These are phyloP conservation scores for Jaapia argillacea DNA, from an alignment of 768 basidiomycete genomes.

Conservation along the genomic window DNA sequence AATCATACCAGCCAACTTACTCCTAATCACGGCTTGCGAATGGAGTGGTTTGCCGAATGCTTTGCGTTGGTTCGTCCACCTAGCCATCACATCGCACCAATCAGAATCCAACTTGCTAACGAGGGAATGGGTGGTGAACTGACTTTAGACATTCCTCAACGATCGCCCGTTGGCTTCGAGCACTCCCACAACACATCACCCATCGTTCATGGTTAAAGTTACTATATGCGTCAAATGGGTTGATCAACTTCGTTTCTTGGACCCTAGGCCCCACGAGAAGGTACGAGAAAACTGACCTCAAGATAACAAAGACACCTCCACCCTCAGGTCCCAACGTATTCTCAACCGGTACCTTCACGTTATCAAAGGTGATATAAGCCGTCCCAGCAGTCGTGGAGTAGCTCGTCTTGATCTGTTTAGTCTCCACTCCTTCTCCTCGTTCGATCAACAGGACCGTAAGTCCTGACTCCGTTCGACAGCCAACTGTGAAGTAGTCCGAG, in stretches of 20 bases:
- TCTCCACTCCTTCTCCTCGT: slow-evolving; percentile 73
- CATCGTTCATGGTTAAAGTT: slow-evolving; percentile 96
- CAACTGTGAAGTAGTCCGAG: slow-evolving; percentile 55
- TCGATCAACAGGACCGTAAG: slow-evolving; percentile 85
- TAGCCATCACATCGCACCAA: slow-evolving; percentile 14
- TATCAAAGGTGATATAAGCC: slow-evolving; percentile 71
- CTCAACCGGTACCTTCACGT: slow-evolving; percentile 78
- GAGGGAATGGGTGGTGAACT: slow-evolving; percentile 13
- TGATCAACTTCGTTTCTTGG: no score
- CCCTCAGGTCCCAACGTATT: slow-evolving; percentile 81
- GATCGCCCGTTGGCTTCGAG: slow-evolving; percentile 50
- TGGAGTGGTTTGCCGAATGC: slow-evolving; percentile 86
- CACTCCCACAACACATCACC: slow-evolving; percentile 77
- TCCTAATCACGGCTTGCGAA: slow-evolving; percentile 78
- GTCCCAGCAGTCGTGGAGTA: slow-evolving; percentile 88
- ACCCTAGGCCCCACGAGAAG: no score
- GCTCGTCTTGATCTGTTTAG: slow-evolving; percentile 81
- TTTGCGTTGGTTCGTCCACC: slow-evolving; percentile 82
- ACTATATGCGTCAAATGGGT: no score
- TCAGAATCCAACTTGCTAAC: no score
- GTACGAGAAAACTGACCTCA: slow-evolving; percentile 40
- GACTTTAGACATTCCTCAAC: slow-evolving; percentile 82
- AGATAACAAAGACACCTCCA: slow-evolving; percentile 56
- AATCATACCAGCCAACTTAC: slow-evolving; percentile 87
- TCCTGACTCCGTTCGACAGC: slow-evolving; percentile 57